phyloP scores from a whole-genome alignment of 225 moss, liverwort and hornwort genomes.

The Pseudisothecium myosuroides region DNA sequence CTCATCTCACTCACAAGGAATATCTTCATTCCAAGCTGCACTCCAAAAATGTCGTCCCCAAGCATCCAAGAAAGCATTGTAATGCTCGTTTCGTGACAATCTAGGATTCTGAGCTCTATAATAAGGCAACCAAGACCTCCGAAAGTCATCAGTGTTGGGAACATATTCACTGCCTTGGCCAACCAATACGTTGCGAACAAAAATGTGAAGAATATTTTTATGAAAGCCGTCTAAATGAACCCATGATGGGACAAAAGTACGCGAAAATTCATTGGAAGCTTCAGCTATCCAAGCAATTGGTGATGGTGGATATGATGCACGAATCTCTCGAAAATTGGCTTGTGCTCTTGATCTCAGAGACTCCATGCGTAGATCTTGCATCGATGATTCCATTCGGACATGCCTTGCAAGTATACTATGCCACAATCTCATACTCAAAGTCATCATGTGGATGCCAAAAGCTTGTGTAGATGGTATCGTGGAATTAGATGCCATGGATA shows the following conservation, averaged over 20 bases:
- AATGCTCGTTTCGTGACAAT: neutral
- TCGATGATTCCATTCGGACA: neutral
- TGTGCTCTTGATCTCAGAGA: neutral
- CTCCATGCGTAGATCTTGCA: neutral
- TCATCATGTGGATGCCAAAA: rapidly evolving
- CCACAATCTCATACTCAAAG: neutral
- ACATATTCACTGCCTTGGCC: neutral
- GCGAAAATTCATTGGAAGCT: neutral
- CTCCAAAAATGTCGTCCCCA: neutral
- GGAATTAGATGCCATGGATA: neutral
- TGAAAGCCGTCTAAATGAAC: neutral
- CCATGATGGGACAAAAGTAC: neutral
- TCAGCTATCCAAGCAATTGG: neutral
- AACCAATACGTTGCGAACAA: neutral
- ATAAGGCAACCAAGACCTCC: neutral
- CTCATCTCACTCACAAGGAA: no score
- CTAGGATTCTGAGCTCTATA: neutral
- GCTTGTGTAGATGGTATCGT: neutral
- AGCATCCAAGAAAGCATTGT: neutral
- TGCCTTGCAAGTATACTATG: neutral
- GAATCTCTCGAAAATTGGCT: neutral
- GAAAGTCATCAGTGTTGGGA: neutral
- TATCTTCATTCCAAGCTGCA: neutral
- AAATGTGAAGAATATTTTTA: rapidly evolving
- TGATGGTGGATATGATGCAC: neutral